Percentiles rank a stretch among this genome's conserved stretches.
Evolutionary conservation across 2,329 filamentous ascomycete genomes (phyloP).

Genomic region (Paramyrothecium sp.): DNA sequence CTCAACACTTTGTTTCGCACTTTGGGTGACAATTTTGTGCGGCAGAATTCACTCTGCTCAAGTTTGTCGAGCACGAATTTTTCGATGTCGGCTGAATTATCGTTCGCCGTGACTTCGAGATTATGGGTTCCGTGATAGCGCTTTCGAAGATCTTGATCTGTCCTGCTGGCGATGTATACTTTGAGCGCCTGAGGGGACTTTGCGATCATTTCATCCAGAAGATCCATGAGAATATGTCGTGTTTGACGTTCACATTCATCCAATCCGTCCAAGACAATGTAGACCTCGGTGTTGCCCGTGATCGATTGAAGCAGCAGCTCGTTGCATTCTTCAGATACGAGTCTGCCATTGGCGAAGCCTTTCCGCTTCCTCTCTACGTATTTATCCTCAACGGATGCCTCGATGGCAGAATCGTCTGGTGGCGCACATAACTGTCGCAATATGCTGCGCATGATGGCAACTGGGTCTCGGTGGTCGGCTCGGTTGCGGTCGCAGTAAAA

Average conservation of each 20-base stretch:
- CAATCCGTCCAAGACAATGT: constrained; percentile 11
- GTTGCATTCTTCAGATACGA: constrained; percentile 6
- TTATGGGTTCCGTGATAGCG: constrained; percentile 1
- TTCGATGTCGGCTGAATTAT: constrained; percentile 13
- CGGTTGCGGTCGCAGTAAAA: constrained; percentile 13
- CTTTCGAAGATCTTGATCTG: constrained; percentile 8
- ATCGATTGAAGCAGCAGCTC: constrained; percentile 3
- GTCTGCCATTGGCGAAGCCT: constrained; percentile 1
- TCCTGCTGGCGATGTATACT: constrained; percentile 12
- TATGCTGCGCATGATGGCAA: constrained; percentile 9
- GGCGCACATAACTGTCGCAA: constrained; percentile 11
- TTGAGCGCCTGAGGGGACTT: constrained; percentile 9
- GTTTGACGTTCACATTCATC: constrained; percentile 11
- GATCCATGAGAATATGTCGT: constrained; percentile 5
- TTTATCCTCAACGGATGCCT: background rate
- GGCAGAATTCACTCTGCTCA: constrained; percentile 4
- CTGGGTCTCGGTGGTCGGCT: constrained; percentile 6
- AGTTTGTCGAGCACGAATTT: constrained; percentile 5
- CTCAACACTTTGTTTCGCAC: constrained; percentile 2
- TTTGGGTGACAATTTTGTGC: constrained; percentile 1
- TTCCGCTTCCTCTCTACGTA: constrained; percentile 4
- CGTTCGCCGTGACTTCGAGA: constrained; percentile 7
- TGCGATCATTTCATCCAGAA: constrained; percentile 4
- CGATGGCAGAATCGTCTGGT: background rate
- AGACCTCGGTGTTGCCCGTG: constrained; percentile 4